A percentile compares a stretch with the other conserved stretches of the same genome.
These are phyloP conservation scores for Synchytrium microbalum DNA, from an alignment of 371 early-diverging fungal species.

Conservation along the genomic window DNA sequence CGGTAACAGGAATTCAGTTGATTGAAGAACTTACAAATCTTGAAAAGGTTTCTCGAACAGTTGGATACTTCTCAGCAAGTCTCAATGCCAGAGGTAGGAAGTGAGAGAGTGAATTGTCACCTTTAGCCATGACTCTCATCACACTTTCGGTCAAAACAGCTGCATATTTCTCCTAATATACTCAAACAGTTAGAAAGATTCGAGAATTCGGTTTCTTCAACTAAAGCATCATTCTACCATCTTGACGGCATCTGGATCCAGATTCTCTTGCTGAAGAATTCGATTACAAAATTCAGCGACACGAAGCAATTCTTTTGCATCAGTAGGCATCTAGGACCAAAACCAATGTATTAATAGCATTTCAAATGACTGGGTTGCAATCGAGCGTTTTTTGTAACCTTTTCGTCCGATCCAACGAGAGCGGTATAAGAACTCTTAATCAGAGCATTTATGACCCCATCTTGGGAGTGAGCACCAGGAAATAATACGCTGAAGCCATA, in stretches of 20 bases:
- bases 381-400: too few relatives aligned
- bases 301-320: neutral
- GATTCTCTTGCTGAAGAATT: neutral
- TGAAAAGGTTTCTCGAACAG: conserved; percentile 14
- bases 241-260: neutral
- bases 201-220: neutral
- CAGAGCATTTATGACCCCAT: neutral
- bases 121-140: conserved; percentile 37
- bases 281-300: neutral
- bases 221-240: neutral
- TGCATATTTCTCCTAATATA: neutral
- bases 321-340: neutral
- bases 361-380: too few relatives aligned
- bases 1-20: too few relatives aligned
- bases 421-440: neutral
- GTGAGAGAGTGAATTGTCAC: conserved; percentile 39
- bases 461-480: neutral
- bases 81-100: conserved; percentile 63
- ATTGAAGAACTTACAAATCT: too few relatives aligned
- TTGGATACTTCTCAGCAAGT: conserved; percentile 42
- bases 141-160: conserved; percentile 37
- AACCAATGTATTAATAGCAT: too few relatives aligned
- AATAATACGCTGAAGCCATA: neutral
- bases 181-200: neutral
- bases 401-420: neutral